Base-by-base conservation (phyloP, 1,284 basidiomycete genomes). In the Bondarzewia mesenterica region DNA sequence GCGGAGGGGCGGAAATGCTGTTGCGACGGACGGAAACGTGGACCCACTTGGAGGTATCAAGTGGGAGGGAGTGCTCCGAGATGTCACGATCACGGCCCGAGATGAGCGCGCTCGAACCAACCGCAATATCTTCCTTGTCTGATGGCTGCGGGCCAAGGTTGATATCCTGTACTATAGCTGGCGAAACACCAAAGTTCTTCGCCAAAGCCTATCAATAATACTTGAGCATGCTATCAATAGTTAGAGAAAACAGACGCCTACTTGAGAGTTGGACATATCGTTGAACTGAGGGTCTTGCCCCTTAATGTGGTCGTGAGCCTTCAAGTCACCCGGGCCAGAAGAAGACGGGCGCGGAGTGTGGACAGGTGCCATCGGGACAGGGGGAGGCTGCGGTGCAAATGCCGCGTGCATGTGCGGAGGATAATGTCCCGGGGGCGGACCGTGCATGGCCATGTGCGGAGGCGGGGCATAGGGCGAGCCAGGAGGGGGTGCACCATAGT, bases 231-330 rank as follows among this genome's bases (percentile, higher is more conserved):
- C n/a, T n/a, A n/a, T n/a, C n/a, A n/a, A n/a, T n/a, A n/a, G n/a
- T n/a, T n/a, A 42, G 5, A 27, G n/a, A 43, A 43, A 12, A 29
- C 5, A 12, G 18, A 16, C 43, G 41, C 15, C 25, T 57, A 80
- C 80, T 56, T 77, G 76, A 4, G 81, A 75, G 60, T 74, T 80
- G 39, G 85, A 82, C 71, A 89, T 75, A 63, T 90, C 85, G 55
- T 86, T 79, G 5, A 79, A 75, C 51, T 82, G 76, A 7, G 87
- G 87, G 60, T 90, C 87, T 54, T 79, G 77, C 39, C 85, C 84
- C 60, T 79, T 81, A 59, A 80, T 73, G 29, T n/a, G n/a, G n/a
- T n/a, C n/a, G n/a, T n/a, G n/a, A n/a, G n/a, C n/a, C n/a, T n/a
- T n/a, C n/a, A n/a, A n/a, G 52, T 79, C 76, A 32, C 42, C 20